Base-by-base conservation (phyloP, 306 rosid species). In the Trifolium dubium region DNA sequence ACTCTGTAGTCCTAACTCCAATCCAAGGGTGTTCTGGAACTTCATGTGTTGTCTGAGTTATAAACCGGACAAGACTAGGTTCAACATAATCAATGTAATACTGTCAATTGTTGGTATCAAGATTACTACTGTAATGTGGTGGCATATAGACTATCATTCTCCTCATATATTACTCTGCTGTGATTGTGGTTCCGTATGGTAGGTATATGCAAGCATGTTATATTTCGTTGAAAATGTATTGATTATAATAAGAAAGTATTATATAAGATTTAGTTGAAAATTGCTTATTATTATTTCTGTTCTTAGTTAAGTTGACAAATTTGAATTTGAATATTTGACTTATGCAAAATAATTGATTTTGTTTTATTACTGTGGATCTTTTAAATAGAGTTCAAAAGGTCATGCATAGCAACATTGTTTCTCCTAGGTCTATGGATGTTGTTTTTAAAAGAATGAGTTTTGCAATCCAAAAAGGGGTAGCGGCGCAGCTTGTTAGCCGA, bases 121-220 rank as follows among this genome's bases (percentile, higher is more conserved):
- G 47, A 70, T 62, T 19, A 59, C 9, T 60, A 18, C 17, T 37
- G 40, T 37, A 37, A 23, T 23, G 12, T 62, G 19, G 68, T 56
- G 56, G 64, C 15, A 40, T 77, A 28, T 62, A 32, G 58, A 13
- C 50, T 69, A 9, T 61, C 37, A 29, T 70, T 61, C 37, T 50
- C 37, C 62, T 29, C 56, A 13, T 58, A 62, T 58, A 62, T 29
- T 69, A 39, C 30, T 70, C 4, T 61, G n/a, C 18, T 72, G 58
- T 58, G 44, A 37, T 51, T 46, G 13, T 65, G 51, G 23, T 70
- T 75, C 63, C 49, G 15, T 55, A 43, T 53, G 14, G 55, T 71
- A 35, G 73, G 58, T 59, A 32, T 11, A 15, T 8, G 34, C 62
- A 69, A 71, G 39, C 62, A 55, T 76, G 77, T 63, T 63, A 54